Percentiles rank a stretch among this genome's conserved stretches.
These are phyloP conservation scores for Graphiopsis chlorocephala DNA, from an alignment of 2,329 filamentous ascomycete genomes.

Conservation along the genomic window DNA sequence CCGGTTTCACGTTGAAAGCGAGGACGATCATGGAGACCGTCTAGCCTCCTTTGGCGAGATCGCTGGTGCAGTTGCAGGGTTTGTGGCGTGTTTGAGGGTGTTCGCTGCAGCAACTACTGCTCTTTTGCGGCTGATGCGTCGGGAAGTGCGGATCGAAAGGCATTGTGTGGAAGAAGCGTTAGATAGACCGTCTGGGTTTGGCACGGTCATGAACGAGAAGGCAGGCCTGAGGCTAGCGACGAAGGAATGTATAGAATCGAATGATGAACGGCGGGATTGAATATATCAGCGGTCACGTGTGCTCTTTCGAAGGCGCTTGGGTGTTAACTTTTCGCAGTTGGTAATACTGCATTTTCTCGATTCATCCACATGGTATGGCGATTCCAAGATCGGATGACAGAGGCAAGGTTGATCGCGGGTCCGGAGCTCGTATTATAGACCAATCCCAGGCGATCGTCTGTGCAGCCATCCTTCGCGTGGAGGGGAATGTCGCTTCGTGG, in stretches of 20 bases:
- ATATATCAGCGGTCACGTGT: neutral
- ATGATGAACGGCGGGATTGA: neutral
- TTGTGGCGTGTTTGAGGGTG: neutral
- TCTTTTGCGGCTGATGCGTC: neutral
- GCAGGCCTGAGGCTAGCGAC: neutral
- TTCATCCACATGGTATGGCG: neutral
- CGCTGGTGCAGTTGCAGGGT: neutral
- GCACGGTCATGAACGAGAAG: neutral
- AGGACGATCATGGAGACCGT: neutral
- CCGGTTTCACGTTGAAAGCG: neutral
- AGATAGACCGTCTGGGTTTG: neutral
- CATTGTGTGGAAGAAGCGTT: neutral
- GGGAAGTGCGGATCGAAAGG: neutral
- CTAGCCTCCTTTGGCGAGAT: neutral
- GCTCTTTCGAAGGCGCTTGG: neutral
- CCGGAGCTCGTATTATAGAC: neutral
- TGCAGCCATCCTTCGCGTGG: neutral
- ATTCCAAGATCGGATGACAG: neutral
- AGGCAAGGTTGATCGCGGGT: neutral
- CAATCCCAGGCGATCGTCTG: neutral
- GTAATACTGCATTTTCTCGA: neutral
- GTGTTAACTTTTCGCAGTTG: neutral
- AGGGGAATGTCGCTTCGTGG: neutral
- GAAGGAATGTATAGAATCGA: neutral
- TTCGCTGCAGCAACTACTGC: neutral